Conservation (phyloP, 169 alveolate genomes). For the Hammondia hammondi region DNA sequence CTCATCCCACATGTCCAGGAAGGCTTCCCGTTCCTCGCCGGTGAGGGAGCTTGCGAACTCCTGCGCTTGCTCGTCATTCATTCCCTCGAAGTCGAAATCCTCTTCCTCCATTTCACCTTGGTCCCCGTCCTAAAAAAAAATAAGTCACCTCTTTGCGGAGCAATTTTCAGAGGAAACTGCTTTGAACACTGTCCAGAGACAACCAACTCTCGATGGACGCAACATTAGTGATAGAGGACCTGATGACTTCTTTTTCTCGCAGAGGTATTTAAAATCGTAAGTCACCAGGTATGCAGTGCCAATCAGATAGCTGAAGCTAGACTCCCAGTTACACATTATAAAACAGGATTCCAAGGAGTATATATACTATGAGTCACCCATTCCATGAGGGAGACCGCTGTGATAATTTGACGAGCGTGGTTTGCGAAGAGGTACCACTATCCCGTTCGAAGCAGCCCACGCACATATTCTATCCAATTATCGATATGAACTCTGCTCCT, state of each 20-base stretch:
- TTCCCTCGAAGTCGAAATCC: background rate
- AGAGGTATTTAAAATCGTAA: background rate
- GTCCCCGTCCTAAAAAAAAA: background rate
- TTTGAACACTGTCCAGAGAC: background rate
- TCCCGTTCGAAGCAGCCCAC: no score
- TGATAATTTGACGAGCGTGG: no score
- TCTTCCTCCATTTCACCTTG: background rate
- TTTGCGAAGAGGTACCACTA: no score
- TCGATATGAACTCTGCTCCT: no score
- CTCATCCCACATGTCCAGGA: background rate
- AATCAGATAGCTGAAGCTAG: no score
- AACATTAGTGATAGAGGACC: background rate
- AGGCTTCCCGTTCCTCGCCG: conserved; percentile 21
- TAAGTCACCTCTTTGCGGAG: background rate
- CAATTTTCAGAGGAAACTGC: background rate
- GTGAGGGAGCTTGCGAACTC: background rate
- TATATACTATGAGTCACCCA: no score
- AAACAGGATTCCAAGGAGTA: no score
- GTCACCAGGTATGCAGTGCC: background rate
- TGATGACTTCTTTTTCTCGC: no score
- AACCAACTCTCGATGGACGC: background rate
- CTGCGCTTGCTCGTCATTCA: conserved; percentile 17
- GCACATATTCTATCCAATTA: no score
- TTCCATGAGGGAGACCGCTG: no score
- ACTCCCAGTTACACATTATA: no score